Conservation (phyloP, 306 rosid species). For the Castanea sativa region DNA sequence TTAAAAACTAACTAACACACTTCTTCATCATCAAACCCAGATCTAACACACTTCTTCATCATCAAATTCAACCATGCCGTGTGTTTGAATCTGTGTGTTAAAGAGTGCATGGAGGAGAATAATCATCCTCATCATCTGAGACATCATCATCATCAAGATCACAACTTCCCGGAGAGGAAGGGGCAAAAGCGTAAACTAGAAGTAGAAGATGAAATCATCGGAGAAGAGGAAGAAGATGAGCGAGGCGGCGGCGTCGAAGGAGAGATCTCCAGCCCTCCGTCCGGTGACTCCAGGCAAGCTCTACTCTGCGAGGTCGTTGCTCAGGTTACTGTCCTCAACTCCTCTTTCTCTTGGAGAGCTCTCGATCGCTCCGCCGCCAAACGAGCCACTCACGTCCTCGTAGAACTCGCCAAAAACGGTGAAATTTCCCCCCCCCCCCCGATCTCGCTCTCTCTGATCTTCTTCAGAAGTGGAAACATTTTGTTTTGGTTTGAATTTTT, state of each 20-base stretch:
- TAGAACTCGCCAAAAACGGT: constrained; percentile 97
- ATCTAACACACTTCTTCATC: too few species aligned
- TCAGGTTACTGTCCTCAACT: constrained; percentile 68
- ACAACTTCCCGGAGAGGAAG: constrained; percentile 71
- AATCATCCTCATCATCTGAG: constrained; percentile 23
- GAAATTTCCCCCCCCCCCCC: constrained; percentile 1
- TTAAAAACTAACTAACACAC: too few species aligned
- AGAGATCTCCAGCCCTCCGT: constrained; percentile 63
- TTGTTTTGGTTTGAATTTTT: not conserved
- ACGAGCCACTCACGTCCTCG: constrained; percentile 94
- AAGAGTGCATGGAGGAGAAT: constrained; percentile 51
- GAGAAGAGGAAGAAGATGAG: constrained; percentile 31
- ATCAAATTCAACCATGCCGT: too few species aligned
- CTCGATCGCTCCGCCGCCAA: constrained; percentile 84
- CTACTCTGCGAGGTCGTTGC: constrained; percentile 56
- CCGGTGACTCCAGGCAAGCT: constrained; percentile 59
- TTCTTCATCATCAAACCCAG: too few species aligned
- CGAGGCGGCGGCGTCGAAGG: not conserved
- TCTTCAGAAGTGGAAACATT: not conserved
- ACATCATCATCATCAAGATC: constrained; percentile 65
- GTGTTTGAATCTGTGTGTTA: too few species aligned
- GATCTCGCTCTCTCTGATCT: constrained; percentile 37
- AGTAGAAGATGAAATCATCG: constrained; percentile 39
- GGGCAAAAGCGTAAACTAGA: constrained; percentile 94
- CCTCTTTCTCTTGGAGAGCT: constrained; percentile 76